Percentiles rank a stretch among this genome's conserved stretches.
Conservation (phyloP, 106 monocot species). For the Acorus gramineus region DNA sequence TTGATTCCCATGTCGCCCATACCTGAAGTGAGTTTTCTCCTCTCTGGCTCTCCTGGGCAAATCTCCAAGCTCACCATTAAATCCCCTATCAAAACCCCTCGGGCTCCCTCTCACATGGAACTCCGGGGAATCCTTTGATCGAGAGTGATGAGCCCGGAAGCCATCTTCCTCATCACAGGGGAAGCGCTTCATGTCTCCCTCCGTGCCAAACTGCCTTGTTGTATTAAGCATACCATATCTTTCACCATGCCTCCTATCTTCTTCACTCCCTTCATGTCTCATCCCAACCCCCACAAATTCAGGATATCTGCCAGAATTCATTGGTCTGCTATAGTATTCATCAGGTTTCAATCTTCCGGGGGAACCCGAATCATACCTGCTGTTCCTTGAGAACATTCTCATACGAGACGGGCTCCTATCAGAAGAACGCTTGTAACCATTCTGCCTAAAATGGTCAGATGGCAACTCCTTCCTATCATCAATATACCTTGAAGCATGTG, state of each 20-base stretch:
- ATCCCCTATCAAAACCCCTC: conserved; percentile 7
- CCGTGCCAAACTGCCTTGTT: conserved; percentile 20
- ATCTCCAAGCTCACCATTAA: conserved; percentile 6
- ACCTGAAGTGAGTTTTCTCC: conserved; percentile 20
- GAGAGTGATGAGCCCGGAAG: conserved; percentile 16
- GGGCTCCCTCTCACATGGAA: conserved; percentile 16
- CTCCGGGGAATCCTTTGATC: conserved; percentile 14
- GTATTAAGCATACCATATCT: conserved; percentile 27
- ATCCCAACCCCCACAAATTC: conserved; percentile 26
- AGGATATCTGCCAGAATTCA: conserved; percentile 18
- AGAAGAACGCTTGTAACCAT: conserved; percentile 17
- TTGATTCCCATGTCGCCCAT: conserved; percentile 15
- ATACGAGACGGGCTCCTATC: conserved; percentile 30
- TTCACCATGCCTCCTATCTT: conserved; percentile 17
- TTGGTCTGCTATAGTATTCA: conserved; percentile 25
- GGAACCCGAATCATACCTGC: conserved; percentile 28
- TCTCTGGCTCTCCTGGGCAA: conserved; percentile 12
- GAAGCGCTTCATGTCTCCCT: conserved; percentile 18
- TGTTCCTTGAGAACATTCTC: conserved; percentile 22
- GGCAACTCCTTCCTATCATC: conserved; percentile 32
- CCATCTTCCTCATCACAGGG: conserved; percentile 24
- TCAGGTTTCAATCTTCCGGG: conserved; percentile 28
- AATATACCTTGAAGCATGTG: conserved; percentile 44
- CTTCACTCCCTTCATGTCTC: conserved; percentile 15
- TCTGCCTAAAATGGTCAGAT: conserved; percentile 15